A percentile compares a stretch with the other conserved stretches of the same genome.
Conservation (phyloP, 805 yeast genomes). For the Saccharomyces paradoxus region DNA sequence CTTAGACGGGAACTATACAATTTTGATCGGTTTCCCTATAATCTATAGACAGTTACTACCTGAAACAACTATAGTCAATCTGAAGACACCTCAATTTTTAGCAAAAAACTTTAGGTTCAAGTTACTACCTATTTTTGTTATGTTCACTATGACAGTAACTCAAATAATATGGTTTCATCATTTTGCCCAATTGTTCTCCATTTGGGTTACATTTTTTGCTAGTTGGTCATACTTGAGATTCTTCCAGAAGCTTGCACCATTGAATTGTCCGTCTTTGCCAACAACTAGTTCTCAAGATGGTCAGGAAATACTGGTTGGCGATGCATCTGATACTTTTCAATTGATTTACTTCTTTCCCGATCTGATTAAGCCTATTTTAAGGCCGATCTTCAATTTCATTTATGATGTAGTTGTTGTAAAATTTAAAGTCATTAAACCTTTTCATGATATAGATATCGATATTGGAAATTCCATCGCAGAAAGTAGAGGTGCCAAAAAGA, state of each 20-base stretch:
- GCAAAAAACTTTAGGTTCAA: slow-evolving; percentile 47
- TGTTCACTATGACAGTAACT: slow-evolving; percentile 24
- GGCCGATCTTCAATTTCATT: slow-evolving; percentile 40
- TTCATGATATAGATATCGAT: slow-evolving; percentile 61
- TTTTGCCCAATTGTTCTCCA: slow-evolving; percentile 47
- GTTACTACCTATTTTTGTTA: slow-evolving; percentile 48
- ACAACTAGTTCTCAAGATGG: slow-evolving; percentile 22
- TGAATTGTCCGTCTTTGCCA: slow-evolving; percentile 1
- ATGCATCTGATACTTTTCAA: slow-evolving; percentile 84
- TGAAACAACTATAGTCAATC: slow-evolving; percentile 45
- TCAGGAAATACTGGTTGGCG: slow-evolving; percentile 47
- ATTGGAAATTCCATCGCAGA: slow-evolving; percentile 64
- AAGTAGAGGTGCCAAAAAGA: slow-evolving; percentile 39
- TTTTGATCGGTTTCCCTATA: slow-evolving; percentile 51
- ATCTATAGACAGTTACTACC: slow-evolving; percentile 61
- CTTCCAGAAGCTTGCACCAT: slow-evolving; percentile 51
- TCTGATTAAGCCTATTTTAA: slow-evolving; percentile 41
- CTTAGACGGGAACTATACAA: slow-evolving; percentile 46
- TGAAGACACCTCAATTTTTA: slow-evolving; percentile 35
- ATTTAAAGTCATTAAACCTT: slow-evolving; percentile 48
- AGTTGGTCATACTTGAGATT: slow-evolving; percentile 77
- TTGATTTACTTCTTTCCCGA: slow-evolving; percentile 80
- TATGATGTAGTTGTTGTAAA: slow-evolving; percentile 33
- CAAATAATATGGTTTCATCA: slow-evolving; percentile 29
- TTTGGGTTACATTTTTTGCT: slow-evolving; percentile 50